These are phyloP conservation scores for Tetradesmus obliquus DNA, from an alignment of 139 green algal species.

Conservation along the genomic window DNA sequence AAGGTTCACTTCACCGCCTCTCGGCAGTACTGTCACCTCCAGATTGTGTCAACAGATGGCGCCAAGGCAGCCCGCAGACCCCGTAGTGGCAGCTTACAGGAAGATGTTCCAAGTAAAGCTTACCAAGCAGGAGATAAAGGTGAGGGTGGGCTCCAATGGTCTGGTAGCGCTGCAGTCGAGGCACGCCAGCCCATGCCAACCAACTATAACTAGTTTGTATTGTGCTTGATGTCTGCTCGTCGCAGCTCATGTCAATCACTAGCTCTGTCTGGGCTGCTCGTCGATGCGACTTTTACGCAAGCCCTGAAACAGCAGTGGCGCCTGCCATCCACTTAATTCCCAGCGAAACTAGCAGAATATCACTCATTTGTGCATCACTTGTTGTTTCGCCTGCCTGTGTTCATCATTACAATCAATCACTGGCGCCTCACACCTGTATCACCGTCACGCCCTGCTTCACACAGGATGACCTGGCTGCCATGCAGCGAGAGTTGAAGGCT, in stretches of 20 bases:
- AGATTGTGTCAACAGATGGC: not conserved
- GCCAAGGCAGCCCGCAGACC: not conserved
- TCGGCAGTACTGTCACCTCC: not conserved
- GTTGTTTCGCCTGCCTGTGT: not conserved
- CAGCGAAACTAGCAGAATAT: not conserved
- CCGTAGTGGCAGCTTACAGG: not conserved
- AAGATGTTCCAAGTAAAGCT: constrained; percentile 21
- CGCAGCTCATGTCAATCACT: not conserved
- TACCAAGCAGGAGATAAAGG: constrained; percentile 29
- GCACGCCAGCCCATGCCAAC: not conserved
- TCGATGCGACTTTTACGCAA: not conserved
- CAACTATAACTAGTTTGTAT: not conserved
- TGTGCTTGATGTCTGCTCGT: not conserved
- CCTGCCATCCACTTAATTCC: not conserved
- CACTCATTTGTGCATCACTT: not conserved
- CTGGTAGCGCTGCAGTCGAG: not conserved
- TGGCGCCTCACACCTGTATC: not conserved
- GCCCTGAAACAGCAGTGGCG: not conserved
- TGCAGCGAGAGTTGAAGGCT: constrained; percentile 15
- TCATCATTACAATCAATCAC: not conserved
- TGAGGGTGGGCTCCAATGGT: not conserved
- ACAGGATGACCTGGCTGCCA: constrained; percentile 24
- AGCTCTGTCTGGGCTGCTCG: not conserved
- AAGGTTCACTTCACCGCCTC: no score
- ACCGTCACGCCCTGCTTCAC: not conserved